Conservation (phyloP, 2,329 filamentous ascomycete genomes). For the Rhynchosporium graminicola region DNA sequence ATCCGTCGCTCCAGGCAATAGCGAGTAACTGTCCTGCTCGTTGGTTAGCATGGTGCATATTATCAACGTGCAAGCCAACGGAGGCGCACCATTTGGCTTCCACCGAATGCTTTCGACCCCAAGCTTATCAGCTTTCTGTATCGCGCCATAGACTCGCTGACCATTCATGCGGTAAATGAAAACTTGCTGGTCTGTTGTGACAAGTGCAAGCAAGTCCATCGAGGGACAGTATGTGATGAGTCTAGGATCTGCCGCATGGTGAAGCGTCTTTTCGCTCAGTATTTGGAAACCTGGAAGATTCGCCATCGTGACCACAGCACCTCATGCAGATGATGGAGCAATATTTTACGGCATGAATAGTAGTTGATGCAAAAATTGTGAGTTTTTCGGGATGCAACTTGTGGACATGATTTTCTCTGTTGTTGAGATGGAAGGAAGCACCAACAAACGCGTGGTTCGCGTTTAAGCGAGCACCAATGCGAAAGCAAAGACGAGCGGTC, state of each 20-base stretch:
- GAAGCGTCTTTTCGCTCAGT: conserved; percentile 59
- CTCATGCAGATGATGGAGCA: not conserved
- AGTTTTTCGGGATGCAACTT: not conserved
- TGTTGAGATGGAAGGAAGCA: conserved; percentile 8
- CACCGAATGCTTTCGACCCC: conserved; percentile 44
- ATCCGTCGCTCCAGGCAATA: conserved; percentile 80
- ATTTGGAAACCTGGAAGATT: conserved; percentile 40
- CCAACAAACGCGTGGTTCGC: conserved; percentile 17
- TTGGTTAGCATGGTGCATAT: conserved; percentile 14
- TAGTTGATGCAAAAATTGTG: not conserved
- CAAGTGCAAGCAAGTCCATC: conserved; percentile 79
- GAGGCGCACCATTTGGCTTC: conserved; percentile 41
- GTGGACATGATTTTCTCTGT: not conserved
- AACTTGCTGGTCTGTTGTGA: conserved; percentile 66
- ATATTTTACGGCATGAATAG: not conserved
- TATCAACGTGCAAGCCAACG: not conserved
- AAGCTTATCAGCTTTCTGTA: conserved; percentile 40
- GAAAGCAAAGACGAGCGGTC: not conserved
- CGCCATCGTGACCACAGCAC: conserved; percentile 23
- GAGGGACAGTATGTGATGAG: conserved; percentile 77
- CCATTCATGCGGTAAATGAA: conserved; percentile 78
- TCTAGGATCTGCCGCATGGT: conserved; percentile 54
- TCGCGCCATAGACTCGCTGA: conserved; percentile 62
- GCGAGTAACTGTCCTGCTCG: conserved; percentile 70
- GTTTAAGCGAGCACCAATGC: conserved; percentile 9